Evolutionary conservation across 805 yeast species (phyloP), one percentile per base, ranked within the genome.

Genomic region (Metschnikowia gelsemii): DNA sequence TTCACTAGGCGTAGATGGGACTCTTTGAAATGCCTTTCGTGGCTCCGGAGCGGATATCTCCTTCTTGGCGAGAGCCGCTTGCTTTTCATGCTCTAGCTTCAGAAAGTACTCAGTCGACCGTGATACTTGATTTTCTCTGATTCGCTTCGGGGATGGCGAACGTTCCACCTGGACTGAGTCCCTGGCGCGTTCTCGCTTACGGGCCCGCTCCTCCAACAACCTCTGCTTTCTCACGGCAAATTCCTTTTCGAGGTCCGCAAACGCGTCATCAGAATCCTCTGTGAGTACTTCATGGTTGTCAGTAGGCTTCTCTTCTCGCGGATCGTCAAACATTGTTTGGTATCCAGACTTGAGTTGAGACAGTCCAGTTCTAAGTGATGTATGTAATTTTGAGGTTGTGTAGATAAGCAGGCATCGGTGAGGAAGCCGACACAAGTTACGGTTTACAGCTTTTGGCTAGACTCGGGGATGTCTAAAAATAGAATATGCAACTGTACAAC

Each of bases 231-330:
- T 60, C 57, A 47, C 58, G 14, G 52, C 58, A 29, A 44, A 68
- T 42, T 69, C 73, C 45, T 70, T 70, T 38, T 63, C 58, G 16
- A 70, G 45, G 42, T 69, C 68, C 0, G 60, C 57, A 13, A 66
- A 44, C 23, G 64, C 73, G 35, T 70, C 73, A 12, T 58, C 63
- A 2, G 70, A 66, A 28, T 61, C 66, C 25, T 59, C 70, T 1
- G 73, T 70, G 13, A 67, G 56, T 11, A 56, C 52, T 27, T 64
- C 68, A 7, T 62, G 61, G 1, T 56, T 50, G 20, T 55, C 51
- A 5, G 31, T 26, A 7, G 42, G 47, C 21, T 20, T 16, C 6
- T 46, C 50, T 24, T 63, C 62, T 40, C 72, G 47, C 12, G 70
- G 70, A 39, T 67, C 73, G n/a, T 52, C 54, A 20, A 37, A 40